Conservation (phyloP, 2,329 filamentous ascomycete genomes). For the Amesomyces nigricolor region DNA sequence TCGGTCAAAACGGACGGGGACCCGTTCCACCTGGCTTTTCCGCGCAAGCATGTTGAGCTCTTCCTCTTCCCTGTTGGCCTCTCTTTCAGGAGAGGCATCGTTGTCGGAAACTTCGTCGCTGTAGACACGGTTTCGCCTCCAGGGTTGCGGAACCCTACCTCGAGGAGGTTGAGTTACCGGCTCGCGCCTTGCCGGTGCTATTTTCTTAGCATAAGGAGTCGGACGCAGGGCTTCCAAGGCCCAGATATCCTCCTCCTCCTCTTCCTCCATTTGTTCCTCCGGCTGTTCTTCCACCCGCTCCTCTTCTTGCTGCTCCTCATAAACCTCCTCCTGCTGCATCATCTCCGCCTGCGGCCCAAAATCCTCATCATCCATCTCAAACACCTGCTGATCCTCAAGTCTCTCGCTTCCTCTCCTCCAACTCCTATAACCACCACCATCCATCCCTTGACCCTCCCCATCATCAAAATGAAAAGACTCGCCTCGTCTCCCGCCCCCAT, state of each 20-base stretch:
- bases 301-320: conserved; percentile 6
- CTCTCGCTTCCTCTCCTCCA: background rate
- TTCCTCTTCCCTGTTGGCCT: conserved; percentile 5
- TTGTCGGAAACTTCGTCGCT: conserved; percentile 28
- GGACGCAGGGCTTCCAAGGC: conserved; percentile 50
- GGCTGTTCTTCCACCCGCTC: conserved; percentile 28
- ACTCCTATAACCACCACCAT: background rate
- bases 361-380: background rate
- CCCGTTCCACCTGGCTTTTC: conserved; percentile 11
- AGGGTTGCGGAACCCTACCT: too few relatives aligned
- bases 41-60: conserved; percentile 33
- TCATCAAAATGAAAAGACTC: conserved; percentile 16
- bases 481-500: conserved; percentile 13
- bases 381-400: background rate
- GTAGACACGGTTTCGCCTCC: conserved; percentile 29
- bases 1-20: background rate
- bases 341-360: background rate
- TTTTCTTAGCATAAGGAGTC: conserved; percentile 31
- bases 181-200: conserved; percentile 13
- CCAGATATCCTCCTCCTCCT: conserved; percentile 49
- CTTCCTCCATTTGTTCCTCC: conserved; percentile 28
- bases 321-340: background rate
- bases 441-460: background rate
- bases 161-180: conserved; percentile 23
- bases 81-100: background rate